These are phyloP conservation scores for Ascochyta lentis DNA, from an alignment of 2,329 filamentous ascomycete species.

Conservation along the genomic window DNA sequence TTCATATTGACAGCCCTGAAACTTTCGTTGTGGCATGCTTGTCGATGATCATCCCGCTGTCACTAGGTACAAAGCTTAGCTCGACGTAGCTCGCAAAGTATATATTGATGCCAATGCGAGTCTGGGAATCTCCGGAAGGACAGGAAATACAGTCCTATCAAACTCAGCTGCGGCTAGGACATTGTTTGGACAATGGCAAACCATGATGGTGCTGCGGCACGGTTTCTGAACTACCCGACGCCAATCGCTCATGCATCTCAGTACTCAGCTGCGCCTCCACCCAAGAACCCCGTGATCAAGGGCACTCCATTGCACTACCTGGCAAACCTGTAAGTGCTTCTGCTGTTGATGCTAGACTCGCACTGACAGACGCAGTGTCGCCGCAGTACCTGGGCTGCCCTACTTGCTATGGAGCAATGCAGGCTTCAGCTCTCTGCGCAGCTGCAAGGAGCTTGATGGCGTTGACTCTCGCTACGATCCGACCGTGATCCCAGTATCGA, in stretches of 20 bases:
- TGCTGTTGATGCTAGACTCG: conserved; percentile 12
- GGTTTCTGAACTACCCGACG: conserved; percentile 47
- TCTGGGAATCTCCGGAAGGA: neutral
- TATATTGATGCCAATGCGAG: neutral
- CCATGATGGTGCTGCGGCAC: conserved; percentile 20
- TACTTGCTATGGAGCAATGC: conserved; percentile 74
- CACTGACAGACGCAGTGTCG: conserved; percentile 57
- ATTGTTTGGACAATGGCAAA: conserved; percentile 28
- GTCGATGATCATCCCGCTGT: neutral
- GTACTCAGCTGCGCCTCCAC: conserved; percentile 44
- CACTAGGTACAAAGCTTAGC: conserved; percentile 4
- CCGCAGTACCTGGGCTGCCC: conserved; percentile 67
- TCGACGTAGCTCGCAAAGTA: neutral
- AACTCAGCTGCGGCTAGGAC: neutral
- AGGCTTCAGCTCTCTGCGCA: conserved; percentile 65
- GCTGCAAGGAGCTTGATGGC: conserved; percentile 61
- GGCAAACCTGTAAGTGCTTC: conserved; percentile 62
- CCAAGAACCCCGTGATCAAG: conserved; percentile 72
- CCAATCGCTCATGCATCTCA: conserved; percentile 40
- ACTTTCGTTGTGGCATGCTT: neutral
- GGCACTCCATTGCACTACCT: conserved; percentile 69
- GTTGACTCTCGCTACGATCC: conserved; percentile 64
- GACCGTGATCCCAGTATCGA: conserved; percentile 59
- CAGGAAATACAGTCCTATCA: neutral
- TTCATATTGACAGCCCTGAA: neutral